Conservation (phyloP, 768 basidiomycete species). For the Auricularia cornea region DNA sequence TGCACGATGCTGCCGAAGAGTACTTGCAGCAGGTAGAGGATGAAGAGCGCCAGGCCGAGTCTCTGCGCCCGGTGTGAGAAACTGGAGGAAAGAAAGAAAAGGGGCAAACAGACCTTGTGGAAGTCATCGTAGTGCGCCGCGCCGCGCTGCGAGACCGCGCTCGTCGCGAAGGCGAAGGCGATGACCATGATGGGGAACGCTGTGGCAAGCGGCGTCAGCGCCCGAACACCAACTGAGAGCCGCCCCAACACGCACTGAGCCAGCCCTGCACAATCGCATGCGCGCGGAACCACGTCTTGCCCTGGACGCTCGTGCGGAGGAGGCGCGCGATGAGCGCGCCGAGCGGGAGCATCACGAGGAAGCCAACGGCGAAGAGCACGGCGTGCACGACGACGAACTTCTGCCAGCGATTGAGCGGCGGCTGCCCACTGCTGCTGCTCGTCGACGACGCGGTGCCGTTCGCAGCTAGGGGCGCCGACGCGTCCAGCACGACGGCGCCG, state of each 20-base stretch:
- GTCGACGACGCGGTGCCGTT: too few relatives aligned
- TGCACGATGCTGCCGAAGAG: conserved; percentile 45
- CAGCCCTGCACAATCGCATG: conserved; percentile 45
- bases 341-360: conserved; percentile 43
- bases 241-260: conserved; percentile 30
- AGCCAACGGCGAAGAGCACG: conserved; percentile 40
- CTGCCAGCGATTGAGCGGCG: conserved; percentile 38
- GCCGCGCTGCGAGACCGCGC: conserved; percentile 28
- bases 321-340: conserved; percentile 50
- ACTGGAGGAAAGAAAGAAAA: background rate
- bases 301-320: conserved; percentile 36
- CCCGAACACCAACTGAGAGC: conserved; percentile 11
- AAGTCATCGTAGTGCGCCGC: conserved; percentile 32
- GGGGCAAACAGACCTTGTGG: conserved; percentile 43
- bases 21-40: conserved; percentile 42
- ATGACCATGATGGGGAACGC: conserved; percentile 36
- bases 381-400: conserved; percentile 49
- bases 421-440: background rate
- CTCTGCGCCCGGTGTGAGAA: conserved; percentile 18
- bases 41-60: conserved; percentile 43
- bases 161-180: conserved; percentile 38
- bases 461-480: background rate
- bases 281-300: conserved; percentile 39
- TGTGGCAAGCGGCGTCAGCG: conserved; percentile 11
- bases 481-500: conserved; percentile 1